Base-by-base conservation (phyloP, 495 filamentous ascomycete species). In the Annulohypoxylon stygium region DNA sequence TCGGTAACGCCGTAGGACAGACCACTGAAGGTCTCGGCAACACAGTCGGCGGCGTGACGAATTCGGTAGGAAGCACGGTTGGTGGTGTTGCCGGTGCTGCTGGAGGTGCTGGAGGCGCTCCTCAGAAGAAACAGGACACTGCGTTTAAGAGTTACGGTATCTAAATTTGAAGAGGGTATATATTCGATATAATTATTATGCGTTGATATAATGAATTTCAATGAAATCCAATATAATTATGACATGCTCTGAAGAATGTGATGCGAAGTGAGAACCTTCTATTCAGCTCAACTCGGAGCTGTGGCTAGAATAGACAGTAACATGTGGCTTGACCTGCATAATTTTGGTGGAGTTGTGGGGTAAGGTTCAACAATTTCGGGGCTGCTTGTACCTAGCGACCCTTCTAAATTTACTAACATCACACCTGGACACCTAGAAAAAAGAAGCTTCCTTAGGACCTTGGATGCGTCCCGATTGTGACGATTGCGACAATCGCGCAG, bases 21-120 rank as follows among this genome's bases (percentile, higher is more conserved):
- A 81, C 81, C 0, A 79, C 78, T 0, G 80, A 81, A 41, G 79
- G 80, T 10, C 55, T 78, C 14, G 76, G 76, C 1, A 78, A 75
- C 30, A 77, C 76, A 0, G 75, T 71, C 4, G 75, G 75, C 10
- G 76, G 76, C 25, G 70, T 76, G 25, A 73, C 74, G 14, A 69
- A 67, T 48, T 67, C 67, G 11, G 74, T 73, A 8, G 76, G 76
- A 18, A 61, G 59, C 6, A 68, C 69, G 3, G 76, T 78, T n/a
- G 75, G 75, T 20, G 75, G 76, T 20, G 54, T 65, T 1, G 64
- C 71, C 11, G 76, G 74, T n/a, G 68, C 71, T 3, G 71, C 50
- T 54, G 76, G 74, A 8, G 70, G 55, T 7, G 16, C 16, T 41
- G 48, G 23, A 33, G 76, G 74, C 9, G 67, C 51, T 8, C 12